These are phyloP conservation scores for Daldinia sp. DNA, from an alignment of 2,329 filamentous ascomycete species.

Conservation along the genomic window DNA sequence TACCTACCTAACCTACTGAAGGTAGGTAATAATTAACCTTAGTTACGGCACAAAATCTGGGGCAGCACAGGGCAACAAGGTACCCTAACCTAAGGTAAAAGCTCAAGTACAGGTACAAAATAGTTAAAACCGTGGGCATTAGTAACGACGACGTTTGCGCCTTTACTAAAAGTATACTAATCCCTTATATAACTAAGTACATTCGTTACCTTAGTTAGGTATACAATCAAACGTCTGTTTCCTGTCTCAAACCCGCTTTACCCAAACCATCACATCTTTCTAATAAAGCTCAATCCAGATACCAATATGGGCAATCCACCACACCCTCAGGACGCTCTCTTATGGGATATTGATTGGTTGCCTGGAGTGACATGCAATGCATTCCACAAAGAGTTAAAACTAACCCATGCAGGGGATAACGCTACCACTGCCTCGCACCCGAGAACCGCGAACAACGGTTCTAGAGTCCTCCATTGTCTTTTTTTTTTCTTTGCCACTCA, in stretches of 20 bases:
- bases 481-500: background rate
- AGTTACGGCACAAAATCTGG: background rate
- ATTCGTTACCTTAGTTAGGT: too few relatives aligned
- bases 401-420: constrained; percentile 27
- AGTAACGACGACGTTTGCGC: background rate
- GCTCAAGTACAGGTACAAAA: constrained; percentile 3
- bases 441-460: constrained; percentile 8
- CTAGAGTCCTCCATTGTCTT: constrained; percentile 4
- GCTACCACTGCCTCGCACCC: constrained; percentile 8
- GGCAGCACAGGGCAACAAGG: background rate
- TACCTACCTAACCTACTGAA: too few relatives aligned
- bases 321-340: background rate
- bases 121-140: background rate
- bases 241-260: constrained; percentile 8
- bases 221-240: background rate
- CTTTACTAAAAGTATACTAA: background rate
- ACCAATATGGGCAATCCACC: background rate
- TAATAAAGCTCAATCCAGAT: background rate
- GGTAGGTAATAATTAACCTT: background rate
- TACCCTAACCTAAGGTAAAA: background rate
- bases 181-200: background rate
- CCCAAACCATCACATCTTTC: background rate
- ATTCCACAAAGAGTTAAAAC: constrained; percentile 26
- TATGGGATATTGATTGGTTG: background rate
- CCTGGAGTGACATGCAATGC: constrained; percentile 2